Conservation (phyloP, 202 grass and related monocot species). For the Schoenoplectus tabernaemontani region DNA sequence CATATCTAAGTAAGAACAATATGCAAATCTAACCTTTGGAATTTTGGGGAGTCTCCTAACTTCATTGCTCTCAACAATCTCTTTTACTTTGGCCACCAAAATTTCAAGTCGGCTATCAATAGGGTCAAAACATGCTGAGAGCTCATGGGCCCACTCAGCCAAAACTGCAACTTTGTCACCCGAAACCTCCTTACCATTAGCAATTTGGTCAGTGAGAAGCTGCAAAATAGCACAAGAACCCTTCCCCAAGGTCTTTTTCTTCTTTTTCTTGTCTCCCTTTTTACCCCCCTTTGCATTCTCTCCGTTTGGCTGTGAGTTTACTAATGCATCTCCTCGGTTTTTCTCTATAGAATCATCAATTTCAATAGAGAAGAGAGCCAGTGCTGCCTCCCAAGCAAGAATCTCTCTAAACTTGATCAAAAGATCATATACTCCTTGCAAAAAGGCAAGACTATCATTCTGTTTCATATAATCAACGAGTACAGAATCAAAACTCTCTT, state of each 20-base stretch:
- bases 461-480: conserved; percentile 23
- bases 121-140: conserved; percentile 60
- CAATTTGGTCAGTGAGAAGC: conserved; percentile 50
- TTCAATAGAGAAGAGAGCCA: conserved; percentile 25
- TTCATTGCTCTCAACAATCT: conserved; percentile 98
- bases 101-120: conserved; percentile 41
- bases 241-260: conserved; percentile 89
- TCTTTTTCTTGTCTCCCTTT: conserved; percentile 40
- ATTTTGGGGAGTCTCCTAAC: conserved; percentile 95
- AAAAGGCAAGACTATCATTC: conserved; percentile 28
- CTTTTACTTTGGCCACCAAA: conserved; percentile 67
- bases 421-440: conserved; percentile 46
- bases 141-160: conserved; percentile 39
- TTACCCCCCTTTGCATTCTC: conserved; percentile 20
- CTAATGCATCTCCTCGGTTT: background rate
- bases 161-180: conserved; percentile 31
- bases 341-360: conserved; percentile 33
- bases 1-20: background rate
- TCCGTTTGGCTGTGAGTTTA: conserved; percentile 14
- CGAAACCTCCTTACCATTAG: conserved; percentile 25
- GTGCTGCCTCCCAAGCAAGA: conserved; percentile 74
- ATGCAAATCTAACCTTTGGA: conserved; percentile 62
- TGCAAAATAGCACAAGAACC: conserved; percentile 57
- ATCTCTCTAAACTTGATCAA: conserved; percentile 71
- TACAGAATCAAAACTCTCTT: conserved; percentile 32